Conservation (phyloP, 2,329 filamentous ascomycete species). For the Decorospora gaudefroyi region DNA sequence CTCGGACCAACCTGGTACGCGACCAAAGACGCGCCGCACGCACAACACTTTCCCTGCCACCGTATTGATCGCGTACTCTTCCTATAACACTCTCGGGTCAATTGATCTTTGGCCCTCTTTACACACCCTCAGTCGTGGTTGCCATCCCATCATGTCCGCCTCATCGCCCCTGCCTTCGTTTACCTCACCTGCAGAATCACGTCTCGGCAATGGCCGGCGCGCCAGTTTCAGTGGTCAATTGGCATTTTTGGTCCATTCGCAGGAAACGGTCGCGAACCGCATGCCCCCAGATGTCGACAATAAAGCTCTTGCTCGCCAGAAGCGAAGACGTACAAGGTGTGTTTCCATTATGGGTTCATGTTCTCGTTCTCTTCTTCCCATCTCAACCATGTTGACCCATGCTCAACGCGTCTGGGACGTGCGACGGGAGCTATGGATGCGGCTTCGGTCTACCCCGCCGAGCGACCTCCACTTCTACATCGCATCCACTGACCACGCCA, state of each 20-base stretch:
- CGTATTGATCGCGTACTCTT: constrained; percentile 24
- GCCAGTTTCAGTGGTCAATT: constrained; percentile 45
- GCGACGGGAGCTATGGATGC: constrained; percentile 25
- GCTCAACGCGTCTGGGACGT: constrained; percentile 41
- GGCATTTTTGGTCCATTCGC: constrained; percentile 65
- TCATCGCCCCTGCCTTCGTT: constrained; percentile 36
- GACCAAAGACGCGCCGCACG: constrained; percentile 21
- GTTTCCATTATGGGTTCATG: constrained; percentile 28
- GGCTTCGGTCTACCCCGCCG: constrained; percentile 28
- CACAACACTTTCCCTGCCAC: constrained; percentile 37
- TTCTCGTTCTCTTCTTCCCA: constrained; percentile 15
- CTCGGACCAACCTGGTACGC: constrained; percentile 20
- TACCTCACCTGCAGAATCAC: constrained; percentile 30
- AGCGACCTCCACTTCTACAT: constrained; percentile 27
- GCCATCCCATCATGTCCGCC: constrained; percentile 22
- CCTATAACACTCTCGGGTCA: constrained; percentile 17
- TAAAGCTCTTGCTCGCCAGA: constrained; percentile 63
- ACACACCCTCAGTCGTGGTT: neutral
- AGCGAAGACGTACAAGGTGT: constrained; percentile 65
- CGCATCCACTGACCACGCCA: constrained; percentile 36
- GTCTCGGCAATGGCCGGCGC: constrained; percentile 26
- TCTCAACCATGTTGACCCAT: constrained; percentile 25
- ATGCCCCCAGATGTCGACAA: constrained; percentile 63
- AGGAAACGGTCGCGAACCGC: constrained; percentile 60
- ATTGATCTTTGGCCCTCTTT: constrained; percentile 7